A percentile compares a stretch with the other conserved stretches of the same genome.
Evolutionary conservation across 176 grass and related monocot species (phyloP).

Genomic region (Lolium multiflorum): DNA sequence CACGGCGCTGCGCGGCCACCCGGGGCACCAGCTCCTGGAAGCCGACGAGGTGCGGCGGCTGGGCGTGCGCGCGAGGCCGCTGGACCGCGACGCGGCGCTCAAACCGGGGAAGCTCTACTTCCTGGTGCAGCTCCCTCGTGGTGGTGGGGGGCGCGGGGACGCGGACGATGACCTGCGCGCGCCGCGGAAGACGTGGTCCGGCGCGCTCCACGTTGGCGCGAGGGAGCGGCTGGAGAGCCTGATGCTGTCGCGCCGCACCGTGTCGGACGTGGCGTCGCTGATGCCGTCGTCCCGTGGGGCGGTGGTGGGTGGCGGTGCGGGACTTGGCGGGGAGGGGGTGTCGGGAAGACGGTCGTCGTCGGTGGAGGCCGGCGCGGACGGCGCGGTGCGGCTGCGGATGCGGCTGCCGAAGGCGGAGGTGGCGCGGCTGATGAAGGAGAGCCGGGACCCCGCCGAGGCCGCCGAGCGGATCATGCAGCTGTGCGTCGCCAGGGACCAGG

Average conservation of each 20-base stretch:
- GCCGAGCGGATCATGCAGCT: constrained; percentile 93
- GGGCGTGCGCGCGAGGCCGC: constrained; percentile 65
- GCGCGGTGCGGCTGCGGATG: constrained; percentile 77
- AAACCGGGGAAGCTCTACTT: constrained; percentile 95
- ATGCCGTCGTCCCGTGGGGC: neutral
- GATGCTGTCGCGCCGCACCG: constrained; percentile 80
- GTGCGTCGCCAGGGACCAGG: constrained; percentile 69
- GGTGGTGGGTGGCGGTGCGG: too few relatives aligned
- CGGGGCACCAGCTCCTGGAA: constrained; percentile 77
- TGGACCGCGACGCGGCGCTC: constrained; percentile 73
- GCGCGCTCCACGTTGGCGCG: constrained; percentile 78
- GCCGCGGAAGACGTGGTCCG: constrained; percentile 78
- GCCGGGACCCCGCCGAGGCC: constrained; percentile 74
- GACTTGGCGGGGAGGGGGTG: neutral
- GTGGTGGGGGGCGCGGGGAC: neutral
- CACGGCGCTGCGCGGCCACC: constrained; percentile 69
- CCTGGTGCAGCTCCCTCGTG: constrained; percentile 72
- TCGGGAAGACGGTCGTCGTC: constrained; percentile 32
- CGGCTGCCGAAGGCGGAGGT: constrained; percentile 85
- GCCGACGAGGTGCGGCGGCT: constrained; percentile 81
- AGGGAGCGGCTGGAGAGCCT: constrained; percentile 89
- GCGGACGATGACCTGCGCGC: constrained; percentile 35
- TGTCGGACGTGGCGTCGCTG: constrained; percentile 70
- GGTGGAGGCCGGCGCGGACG: constrained; percentile 60
- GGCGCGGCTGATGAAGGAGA: constrained; percentile 89